Base-by-base conservation (phyloP, 1,139 yeast species). In the Geotrichum fermentans region DNA sequence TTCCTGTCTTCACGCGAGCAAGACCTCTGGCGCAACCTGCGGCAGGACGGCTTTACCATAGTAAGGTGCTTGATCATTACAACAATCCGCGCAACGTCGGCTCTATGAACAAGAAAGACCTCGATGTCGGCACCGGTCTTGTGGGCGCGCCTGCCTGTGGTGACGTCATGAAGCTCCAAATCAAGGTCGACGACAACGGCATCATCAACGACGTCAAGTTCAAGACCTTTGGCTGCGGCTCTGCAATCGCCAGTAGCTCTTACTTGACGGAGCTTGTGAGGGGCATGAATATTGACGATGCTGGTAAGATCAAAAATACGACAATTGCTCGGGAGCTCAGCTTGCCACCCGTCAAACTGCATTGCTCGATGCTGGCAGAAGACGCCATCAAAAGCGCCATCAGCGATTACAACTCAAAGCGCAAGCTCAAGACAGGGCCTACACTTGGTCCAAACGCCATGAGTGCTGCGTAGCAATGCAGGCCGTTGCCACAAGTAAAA, bases 91-190 rank as follows among this genome's bases (percentile, higher is more conserved):
- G 98, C 68, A 92, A 92, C 65, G 98, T 92, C 39, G 98, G 98
- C 17, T 78, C 96, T 6, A 71, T 92, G 68, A 88, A 89, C 69
- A 89, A 90, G 70, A 76, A 74, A 54, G 79, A 80, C 54, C 62
- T 69, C 22, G 79, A 82, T 58, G 97, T 92, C n/a, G 98, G 98
- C 40, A 92, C 97, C 1, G 98, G 98, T 1, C 77, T 92, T 40
- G 98, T 92, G 16, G 74, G 98, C 48, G 98, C 98, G 0, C 98
- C 98, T 51, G 98, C 98, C 0, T 92, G 98, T 73, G 98, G 98
- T 52, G 98, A 92, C 73, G 98, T 92, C 47, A 92, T 92, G 97
- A 83, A 95, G 71, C 77, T 92, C 58, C 97, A 92, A 68, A 92
- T 92, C 62, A 81, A 89, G 64, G 98, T 92, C 17, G 97, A 89